These are phyloP conservation scores for Monosporascus sp. DNA, from an alignment of 2,329 filamentous ascomycete species.

Conservation along the genomic window DNA sequence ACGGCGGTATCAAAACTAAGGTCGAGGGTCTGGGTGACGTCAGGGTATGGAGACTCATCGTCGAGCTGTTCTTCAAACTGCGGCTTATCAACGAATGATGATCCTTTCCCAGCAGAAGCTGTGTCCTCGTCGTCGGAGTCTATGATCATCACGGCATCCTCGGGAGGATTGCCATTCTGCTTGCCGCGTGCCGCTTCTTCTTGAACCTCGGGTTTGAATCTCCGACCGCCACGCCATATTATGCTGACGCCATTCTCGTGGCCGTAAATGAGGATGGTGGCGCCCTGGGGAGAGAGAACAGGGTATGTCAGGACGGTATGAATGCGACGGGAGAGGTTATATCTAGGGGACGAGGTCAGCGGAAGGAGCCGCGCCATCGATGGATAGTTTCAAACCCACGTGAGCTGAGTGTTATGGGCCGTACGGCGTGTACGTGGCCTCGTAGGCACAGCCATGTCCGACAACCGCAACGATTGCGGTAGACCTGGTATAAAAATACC, in stretches of 20 bases:
- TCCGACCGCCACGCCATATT: conserved; percentile 57
- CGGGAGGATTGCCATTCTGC: conserved; percentile 42
- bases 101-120: conserved; percentile 17
- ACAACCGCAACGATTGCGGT: background rate
- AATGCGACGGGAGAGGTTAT: conserved; percentile 52
- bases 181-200: conserved; percentile 36
- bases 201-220: conserved; percentile 43
- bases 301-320: conserved; percentile 58
- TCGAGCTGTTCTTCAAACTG: conserved; percentile 51
- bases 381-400: background rate
- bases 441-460: conserved; percentile 16
- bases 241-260: conserved; percentile 59
- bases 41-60: conserved; percentile 45
- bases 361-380: no score
- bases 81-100: conserved; percentile 45
- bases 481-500: background rate
- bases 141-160: conserved; percentile 56
- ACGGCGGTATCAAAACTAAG: conserved; percentile 53
- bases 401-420: conserved; percentile 36
- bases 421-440: conserved; percentile 40
- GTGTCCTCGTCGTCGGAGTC: conserved; percentile 57
- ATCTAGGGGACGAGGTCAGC: conserved; percentile 33
- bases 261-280: conserved; percentile 57
- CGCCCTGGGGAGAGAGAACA: conserved; percentile 56
- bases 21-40: conserved; percentile 56